Evolutionary conservation across 169 alveolate genomes (phyloP), one percentile per base, ranked within the genome.

Genomic region (Plasmodium ovale): DNA sequence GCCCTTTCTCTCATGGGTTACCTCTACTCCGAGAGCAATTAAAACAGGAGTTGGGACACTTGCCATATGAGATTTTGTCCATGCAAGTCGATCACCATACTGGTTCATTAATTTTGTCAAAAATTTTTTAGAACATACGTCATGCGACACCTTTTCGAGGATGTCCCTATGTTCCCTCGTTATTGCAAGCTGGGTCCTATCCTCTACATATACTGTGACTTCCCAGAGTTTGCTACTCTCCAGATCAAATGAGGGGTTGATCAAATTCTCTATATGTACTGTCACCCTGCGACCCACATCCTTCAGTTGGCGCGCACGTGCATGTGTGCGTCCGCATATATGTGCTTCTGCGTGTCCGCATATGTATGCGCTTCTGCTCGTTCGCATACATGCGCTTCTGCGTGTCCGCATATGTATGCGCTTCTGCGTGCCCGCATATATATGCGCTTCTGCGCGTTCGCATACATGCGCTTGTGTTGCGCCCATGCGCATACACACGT

Each of bases 91-190:
- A 35, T 79, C 89, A 0, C 44, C 21, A 53, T 49, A 68, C 49
- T 62, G 51, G 16, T 79, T 21, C 39, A 79, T 42, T 47, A 79
- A 65, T 47, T 49, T 79, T 3, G 16, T 42, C 33, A 79, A 51
- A 35, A 79, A 64, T 35, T 79, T 79, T 64, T 64, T 79, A 7
- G 89, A 62, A 35, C 89, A 79, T n/a, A 62, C 21, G 31, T 79
- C 89, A 39, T 64, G 51, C 10, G 89, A 79, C 27, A 64, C 89
- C 59, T 31, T 79, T 54, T 79, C 79, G 35, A 79, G 25, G 21
- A 79, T 64, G 19, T 64, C 71, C 19, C 31, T 64, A 25, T 79
- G 89, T 35, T 79, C 82, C 23, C 12, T 14, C 3, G 19, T 79
- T 5, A 79, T 64, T 9, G 19, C 29, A 31, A 79, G 47, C 16